A percentile compares a stretch with the other conserved stretches of the same genome.
phyloP scores from a whole-genome alignment of 345 rosid species.

The Citrus unshiu region DNA sequence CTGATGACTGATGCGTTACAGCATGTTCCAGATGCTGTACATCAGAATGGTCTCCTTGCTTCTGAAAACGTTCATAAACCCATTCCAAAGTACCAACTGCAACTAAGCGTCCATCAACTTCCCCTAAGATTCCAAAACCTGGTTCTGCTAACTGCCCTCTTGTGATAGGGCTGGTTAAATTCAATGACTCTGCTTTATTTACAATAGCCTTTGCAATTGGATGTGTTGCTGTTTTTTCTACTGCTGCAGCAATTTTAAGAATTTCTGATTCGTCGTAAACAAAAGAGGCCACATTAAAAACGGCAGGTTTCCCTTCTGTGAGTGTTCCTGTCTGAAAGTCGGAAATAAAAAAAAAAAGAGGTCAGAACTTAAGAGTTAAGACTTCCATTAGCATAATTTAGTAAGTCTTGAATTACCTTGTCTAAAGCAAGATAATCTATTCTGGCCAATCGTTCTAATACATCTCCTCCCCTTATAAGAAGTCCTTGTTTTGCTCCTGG shows the following conservation, averaged over 20 bases:
- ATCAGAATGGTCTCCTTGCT: constrained; percentile 39
- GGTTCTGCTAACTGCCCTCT: constrained; percentile 92
- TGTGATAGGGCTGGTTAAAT: constrained; percentile 61
- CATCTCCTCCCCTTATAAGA: constrained; percentile 96
- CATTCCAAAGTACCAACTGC: constrained; percentile 85
- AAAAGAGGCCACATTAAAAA: constrained; percentile 65
- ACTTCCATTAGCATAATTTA: not conserved
- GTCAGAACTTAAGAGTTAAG: not conserved
- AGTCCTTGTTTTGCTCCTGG: constrained; percentile 95
- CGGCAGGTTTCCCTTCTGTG: constrained; percentile 85
- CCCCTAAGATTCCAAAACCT: constrained; percentile 91
- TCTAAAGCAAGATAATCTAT: constrained; percentile 76
- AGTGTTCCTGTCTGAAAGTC: constrained; percentile 84
- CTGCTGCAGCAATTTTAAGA: constrained; percentile 85
- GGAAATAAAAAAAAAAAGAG: not conserved
- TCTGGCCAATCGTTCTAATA: constrained; percentile 83
- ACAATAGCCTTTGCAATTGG: constrained; percentile 90
- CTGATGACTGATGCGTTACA: constrained; percentile 36
- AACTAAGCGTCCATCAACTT: constrained; percentile 78
- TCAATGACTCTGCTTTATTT: constrained; percentile 57
- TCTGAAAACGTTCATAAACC: constrained; percentile 72
- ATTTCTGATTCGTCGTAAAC: constrained; percentile 60
- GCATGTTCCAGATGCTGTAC: constrained; percentile 44
- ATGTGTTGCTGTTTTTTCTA: constrained; percentile 86
- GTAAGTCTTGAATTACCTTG: constrained; percentile 48